Percentiles rank a stretch among this genome's conserved stretches.
Evolutionary conservation across 495 filamentous ascomycete species (phyloP).

Genomic region (Trichoderma parareesei): DNA sequence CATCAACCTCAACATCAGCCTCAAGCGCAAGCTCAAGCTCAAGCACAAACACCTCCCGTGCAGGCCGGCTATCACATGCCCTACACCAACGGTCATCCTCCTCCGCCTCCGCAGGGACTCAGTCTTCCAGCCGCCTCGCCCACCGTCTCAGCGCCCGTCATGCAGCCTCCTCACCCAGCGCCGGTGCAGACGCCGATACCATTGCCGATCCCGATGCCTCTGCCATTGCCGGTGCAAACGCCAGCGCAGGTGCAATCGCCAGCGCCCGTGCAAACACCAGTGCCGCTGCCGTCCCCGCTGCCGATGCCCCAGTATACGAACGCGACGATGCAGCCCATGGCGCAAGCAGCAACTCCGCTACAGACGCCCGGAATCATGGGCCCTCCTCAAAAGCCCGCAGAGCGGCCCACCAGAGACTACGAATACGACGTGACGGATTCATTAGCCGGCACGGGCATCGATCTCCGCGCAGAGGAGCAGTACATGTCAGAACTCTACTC

Average conservation of each 20-base stretch:
- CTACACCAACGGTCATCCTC: constrained; percentile 11
- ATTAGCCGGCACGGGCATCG: constrained; percentile 68
- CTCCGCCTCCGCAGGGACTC: not conserved
- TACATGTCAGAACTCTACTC: constrained; percentile 51
- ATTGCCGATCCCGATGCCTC: not conserved
- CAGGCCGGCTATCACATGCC: constrained; percentile 10
- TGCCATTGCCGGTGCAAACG: constrained; percentile 5
- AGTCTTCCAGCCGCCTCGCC: constrained; percentile 10
- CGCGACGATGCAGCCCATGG: constrained; percentile 29
- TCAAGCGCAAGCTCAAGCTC: too few species aligned
- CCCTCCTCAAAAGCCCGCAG: constrained; percentile 65
- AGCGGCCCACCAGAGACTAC: constrained; percentile 59
- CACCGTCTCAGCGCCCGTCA: constrained; percentile 12
- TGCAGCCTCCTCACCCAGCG: not conserved
- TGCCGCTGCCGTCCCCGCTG: constrained; percentile 16
- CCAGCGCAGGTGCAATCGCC: constrained; percentile 14
- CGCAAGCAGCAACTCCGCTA: constrained; percentile 17
- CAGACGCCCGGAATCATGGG: constrained; percentile 54
- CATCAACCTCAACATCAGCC: too few species aligned
- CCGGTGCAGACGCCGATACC: not conserved
- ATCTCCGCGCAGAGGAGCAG: constrained; percentile 75
- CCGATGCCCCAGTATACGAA: constrained; percentile 28
- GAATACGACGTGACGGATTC: constrained; percentile 66
- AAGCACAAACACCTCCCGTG: constrained; percentile 17
- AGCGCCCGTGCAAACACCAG: constrained; percentile 10